Evolutionary conservation across 78 protist species (phyloP).

Genomic region (Cyanophora paradoxa): DNA sequence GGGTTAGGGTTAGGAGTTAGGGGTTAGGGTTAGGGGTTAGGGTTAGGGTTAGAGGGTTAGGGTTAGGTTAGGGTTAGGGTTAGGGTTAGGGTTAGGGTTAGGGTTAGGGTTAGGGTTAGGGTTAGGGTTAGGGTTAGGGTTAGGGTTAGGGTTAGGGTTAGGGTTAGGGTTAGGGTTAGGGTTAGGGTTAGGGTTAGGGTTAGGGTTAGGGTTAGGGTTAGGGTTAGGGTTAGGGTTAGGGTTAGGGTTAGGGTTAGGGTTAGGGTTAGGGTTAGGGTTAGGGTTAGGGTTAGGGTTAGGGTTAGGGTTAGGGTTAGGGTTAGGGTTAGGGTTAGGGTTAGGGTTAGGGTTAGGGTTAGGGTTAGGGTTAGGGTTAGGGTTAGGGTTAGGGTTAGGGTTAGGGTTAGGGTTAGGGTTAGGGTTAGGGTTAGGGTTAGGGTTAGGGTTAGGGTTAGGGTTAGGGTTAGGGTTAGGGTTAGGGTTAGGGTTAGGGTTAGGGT

Average conservation of each 20-base stretch:
- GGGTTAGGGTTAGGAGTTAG: too few relatives aligned
- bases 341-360: conserved; percentile 17
- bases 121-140: conserved; percentile 29
- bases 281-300: conserved; percentile 17
- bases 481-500: conserved; percentile 27
- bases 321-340: conserved; percentile 12
- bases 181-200: conserved; percentile 30
- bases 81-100: too few relatives aligned
- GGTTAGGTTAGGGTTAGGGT: too few relatives aligned
- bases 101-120: conserved; percentile 31
- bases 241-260: conserved; percentile 13
- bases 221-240: conserved; percentile 25
- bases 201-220: conserved; percentile 30
- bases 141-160: conserved; percentile 30
- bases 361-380: conserved; percentile 13
- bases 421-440: conserved; percentile 29
- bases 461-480: conserved; percentile 29
- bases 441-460: conserved; percentile 29
- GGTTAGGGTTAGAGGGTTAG: too few relatives aligned
- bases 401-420: conserved; percentile 17
- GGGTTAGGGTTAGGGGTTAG: too few relatives aligned
- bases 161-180: conserved; percentile 17
- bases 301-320: conserved; percentile 13
- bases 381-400: conserved; percentile 12
- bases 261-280: conserved; percentile 12